Evolutionary conservation across 306 rosid species (phyloP).

Genomic region (Pterocarpus santalinus): DNA sequence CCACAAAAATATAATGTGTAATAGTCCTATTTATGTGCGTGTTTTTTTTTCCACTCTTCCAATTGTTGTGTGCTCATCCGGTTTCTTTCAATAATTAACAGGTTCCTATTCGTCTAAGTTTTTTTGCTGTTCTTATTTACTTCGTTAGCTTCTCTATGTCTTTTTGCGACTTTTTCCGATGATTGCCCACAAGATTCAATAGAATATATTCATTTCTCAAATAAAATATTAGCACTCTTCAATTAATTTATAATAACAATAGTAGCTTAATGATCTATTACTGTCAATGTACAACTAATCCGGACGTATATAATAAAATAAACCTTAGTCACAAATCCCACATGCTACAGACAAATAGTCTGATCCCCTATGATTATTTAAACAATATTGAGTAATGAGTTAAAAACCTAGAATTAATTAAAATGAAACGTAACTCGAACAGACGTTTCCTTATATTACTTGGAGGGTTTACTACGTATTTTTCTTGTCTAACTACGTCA

Average conservation of each 20-base stretch:
- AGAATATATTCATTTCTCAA: not conserved
- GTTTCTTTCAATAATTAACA: not conserved
- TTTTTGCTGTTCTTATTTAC: not conserved
- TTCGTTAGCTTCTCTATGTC: not conserved
- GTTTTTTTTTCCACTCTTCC: conserved; percentile 11
- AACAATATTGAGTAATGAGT: not conserved
- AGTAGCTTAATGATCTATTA: not conserved
- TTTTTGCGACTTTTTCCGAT: not conserved
- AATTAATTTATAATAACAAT: conserved; percentile 1
- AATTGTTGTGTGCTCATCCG: not conserved
- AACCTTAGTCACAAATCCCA: not conserved
- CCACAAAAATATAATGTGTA: not conserved
- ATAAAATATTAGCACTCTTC: not conserved
- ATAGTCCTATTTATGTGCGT: not conserved
- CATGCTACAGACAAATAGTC: not conserved
- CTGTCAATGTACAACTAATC: conserved; percentile 1
- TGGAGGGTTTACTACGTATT: not conserved
- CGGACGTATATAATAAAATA: not conserved
- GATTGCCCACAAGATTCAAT: not conserved
- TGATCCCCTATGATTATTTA: not conserved
- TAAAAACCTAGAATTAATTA: not conserved
- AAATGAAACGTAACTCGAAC: not conserved
- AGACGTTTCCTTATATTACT: not conserved
- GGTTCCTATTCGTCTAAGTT: conserved; percentile 23
- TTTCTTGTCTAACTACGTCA: too few species aligned